phyloP scores from a whole-genome alignment of 2,329 filamentous ascomycete species.

The Arthroderma uncinatum region DNA sequence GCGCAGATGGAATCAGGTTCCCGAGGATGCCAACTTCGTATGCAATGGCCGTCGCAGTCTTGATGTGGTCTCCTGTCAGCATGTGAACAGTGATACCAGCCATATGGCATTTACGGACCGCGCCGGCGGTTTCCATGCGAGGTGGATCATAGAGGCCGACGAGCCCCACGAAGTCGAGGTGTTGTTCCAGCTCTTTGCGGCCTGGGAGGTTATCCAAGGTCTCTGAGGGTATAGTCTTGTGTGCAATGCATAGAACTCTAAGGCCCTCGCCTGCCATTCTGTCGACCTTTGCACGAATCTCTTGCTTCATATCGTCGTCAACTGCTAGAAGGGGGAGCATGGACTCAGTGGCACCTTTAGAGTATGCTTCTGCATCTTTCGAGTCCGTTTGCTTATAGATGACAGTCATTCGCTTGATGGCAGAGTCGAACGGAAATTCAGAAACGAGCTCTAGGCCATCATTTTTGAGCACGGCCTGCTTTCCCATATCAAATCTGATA shows the following conservation, averaged over 20 bases:
- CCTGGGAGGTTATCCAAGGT: constrained; percentile 38
- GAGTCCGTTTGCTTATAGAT: constrained; percentile 36
- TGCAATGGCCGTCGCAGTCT: constrained; percentile 64
- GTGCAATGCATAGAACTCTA: constrained; percentile 41
- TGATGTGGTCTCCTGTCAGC: constrained; percentile 65
- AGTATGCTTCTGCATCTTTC: constrained; percentile 13
- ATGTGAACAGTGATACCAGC: constrained; percentile 67
- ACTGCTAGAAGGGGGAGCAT: constrained; percentile 50
- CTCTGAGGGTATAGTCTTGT: constrained; percentile 24
- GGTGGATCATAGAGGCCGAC: constrained; percentile 74
- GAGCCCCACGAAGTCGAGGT: constrained; percentile 60
- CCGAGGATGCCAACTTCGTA: constrained; percentile 61
- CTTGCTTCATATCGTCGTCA: constrained; percentile 40
- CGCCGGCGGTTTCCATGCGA: constrained; percentile 59
- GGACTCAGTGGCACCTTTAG: constrained; percentile 51
- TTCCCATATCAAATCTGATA: constrained; percentile 46
- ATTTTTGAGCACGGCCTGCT: constrained; percentile 38
- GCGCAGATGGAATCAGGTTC: constrained; percentile 38
- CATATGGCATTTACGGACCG: constrained; percentile 54
- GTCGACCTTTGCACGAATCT: constrained; percentile 52
- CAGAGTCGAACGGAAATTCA: constrained; percentile 58
- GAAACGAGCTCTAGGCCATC: constrained; percentile 42
- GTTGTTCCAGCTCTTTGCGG: constrained; percentile 49
- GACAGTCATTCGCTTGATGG: constrained; percentile 59
- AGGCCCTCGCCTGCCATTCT: constrained; percentile 50